A percentile compares a stretch with the other conserved stretches of the same genome.
phyloP scores from a whole-genome alignment of 23 red algal genomes.

The Gracilaria domingensis region DNA sequence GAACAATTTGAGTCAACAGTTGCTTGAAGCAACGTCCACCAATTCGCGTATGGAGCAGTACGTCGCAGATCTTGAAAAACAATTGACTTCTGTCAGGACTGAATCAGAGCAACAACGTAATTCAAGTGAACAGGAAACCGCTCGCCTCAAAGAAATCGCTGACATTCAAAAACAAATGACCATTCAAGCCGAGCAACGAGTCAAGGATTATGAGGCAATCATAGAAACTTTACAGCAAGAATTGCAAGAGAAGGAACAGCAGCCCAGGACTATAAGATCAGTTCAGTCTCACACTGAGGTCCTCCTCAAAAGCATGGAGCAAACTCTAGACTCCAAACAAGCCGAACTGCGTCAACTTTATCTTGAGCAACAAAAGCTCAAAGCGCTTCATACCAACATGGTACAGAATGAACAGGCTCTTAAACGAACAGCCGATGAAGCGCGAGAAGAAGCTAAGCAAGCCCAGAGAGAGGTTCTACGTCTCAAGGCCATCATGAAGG shows the following conservation, averaged over 20 bases:
- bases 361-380: conserved; percentile 50
- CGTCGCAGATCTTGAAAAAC: conserved; percentile 14
- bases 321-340: conserved; percentile 45
- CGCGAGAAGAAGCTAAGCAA: conserved; percentile 33
- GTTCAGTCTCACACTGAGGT: conserved; percentile 53
- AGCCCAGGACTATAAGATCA: conserved; percentile 9
- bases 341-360: conserved; percentile 5
- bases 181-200: conserved; percentile 7
- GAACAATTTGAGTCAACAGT: conserved; percentile 14
- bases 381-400: conserved; percentile 6
- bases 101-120: conserved; percentile 5
- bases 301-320: conserved; percentile 45
- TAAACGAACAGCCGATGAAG: conserved; percentile 41
- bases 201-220: conserved; percentile 30
- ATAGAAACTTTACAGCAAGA: conserved; percentile 31
- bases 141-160: conserved; percentile 23
- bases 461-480: conserved; percentile 26
- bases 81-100: not conserved
- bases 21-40: not conserved
- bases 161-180: conserved; percentile 41
- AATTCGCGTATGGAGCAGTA: conserved; percentile 32
- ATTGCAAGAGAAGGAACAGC: conserved; percentile 12
- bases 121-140: conserved; percentile 5
- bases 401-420: conserved; percentile 31
- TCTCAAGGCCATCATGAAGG: conserved; percentile 30